Evolutionary conservation across 106 monocot species (phyloP).

Genomic region (Apostasia shenzhenica): DNA sequence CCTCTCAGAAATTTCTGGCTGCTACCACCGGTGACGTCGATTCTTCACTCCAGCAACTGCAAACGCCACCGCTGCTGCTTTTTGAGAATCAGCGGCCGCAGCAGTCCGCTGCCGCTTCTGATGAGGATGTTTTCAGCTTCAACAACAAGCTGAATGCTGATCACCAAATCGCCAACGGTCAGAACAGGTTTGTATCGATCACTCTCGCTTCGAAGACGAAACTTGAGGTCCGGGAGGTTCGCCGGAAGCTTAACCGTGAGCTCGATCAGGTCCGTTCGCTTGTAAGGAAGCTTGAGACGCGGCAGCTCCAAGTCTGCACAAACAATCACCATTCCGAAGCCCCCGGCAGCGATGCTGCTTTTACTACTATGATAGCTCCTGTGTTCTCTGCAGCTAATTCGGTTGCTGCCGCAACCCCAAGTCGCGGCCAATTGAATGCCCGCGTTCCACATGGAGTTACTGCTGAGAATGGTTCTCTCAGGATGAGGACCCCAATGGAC

Average conservation of each 20-base stretch:
- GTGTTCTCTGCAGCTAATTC: background rate
- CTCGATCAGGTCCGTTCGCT: slow-evolving; percentile 35
- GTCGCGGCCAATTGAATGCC: slow-evolving; percentile 18
- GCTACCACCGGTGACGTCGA: slow-evolving; percentile 13
- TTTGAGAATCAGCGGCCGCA: background rate
- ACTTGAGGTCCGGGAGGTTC: slow-evolving; percentile 26
- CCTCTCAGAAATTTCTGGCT: slow-evolving; percentile 10
- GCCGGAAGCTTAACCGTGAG: slow-evolving; percentile 18
- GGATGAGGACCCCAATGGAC: slow-evolving; percentile 60
- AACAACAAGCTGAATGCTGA: slow-evolving; percentile 9
- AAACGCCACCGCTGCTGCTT: background rate
- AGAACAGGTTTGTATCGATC: slow-evolving; percentile 9
- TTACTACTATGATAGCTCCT: background rate
- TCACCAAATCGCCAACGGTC: background rate
- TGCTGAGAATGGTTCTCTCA: slow-evolving; percentile 15
- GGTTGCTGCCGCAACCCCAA: background rate
- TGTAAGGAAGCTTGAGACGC: slow-evolving; percentile 14
- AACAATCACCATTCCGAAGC: slow-evolving; percentile 22
- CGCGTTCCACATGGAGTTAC: background rate
- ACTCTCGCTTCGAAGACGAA: slow-evolving; percentile 13
- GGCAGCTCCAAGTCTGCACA: slow-evolving; percentile 4
- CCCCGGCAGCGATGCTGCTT: slow-evolving; percentile 14
- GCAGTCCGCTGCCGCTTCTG: slow-evolving; percentile 9
- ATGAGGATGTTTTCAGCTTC: slow-evolving; percentile 30
- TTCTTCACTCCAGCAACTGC: slow-evolving; percentile 9